These are phyloP conservation scores for Vaccinium corymbosum DNA, from an alignment of 148 eudicot genomes.

Conservation along the genomic window DNA sequence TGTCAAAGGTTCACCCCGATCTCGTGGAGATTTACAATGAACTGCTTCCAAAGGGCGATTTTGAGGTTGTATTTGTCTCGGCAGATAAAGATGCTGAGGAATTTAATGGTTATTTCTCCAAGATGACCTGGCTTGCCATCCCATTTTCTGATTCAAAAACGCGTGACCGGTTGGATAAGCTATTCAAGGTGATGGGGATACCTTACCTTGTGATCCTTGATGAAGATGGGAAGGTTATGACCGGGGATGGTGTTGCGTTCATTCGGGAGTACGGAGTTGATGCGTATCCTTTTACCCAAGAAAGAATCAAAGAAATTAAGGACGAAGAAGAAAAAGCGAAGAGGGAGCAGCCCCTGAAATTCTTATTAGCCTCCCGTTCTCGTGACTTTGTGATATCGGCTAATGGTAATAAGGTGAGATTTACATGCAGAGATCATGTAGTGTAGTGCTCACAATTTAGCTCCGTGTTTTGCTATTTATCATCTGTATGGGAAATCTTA, in stretches of 20 bases:
- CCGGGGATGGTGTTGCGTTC: slow-evolving; percentile 14
- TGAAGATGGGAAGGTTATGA: slow-evolving; percentile 19
- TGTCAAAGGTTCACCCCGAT: slow-evolving; percentile 23
- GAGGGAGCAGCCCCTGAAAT: slow-evolving; percentile 36
- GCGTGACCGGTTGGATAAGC: slow-evolving; percentile 13
- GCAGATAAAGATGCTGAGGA: slow-evolving; percentile 17
- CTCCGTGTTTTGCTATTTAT: neutral
- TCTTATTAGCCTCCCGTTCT: slow-evolving; percentile 35
- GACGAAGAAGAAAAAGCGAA: slow-evolving; percentile 41
- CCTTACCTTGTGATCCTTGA: slow-evolving; percentile 24
- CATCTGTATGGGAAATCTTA: neutral
- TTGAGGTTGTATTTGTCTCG: slow-evolving; percentile 22
- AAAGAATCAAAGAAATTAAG: slow-evolving; percentile 30
- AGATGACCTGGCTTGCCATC: slow-evolving; percentile 30
- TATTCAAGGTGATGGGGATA: slow-evolving; percentile 24
- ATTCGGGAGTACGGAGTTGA: slow-evolving; percentile 20
- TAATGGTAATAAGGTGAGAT: slow-evolving; percentile 36
- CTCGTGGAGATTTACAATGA: slow-evolving; percentile 18
- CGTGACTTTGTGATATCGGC: slow-evolving; percentile 44
- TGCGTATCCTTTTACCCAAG: slow-evolving; percentile 20
- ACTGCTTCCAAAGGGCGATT: slow-evolving; percentile 17
- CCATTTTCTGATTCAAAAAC: slow-evolving; percentile 24
- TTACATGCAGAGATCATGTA: neutral
- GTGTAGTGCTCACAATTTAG: neutral
- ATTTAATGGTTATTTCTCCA: slow-evolving; percentile 20